These are phyloP conservation scores for Lumnitzera racemosa DNA, from an alignment of 345 rosid species.

Conservation along the genomic window DNA sequence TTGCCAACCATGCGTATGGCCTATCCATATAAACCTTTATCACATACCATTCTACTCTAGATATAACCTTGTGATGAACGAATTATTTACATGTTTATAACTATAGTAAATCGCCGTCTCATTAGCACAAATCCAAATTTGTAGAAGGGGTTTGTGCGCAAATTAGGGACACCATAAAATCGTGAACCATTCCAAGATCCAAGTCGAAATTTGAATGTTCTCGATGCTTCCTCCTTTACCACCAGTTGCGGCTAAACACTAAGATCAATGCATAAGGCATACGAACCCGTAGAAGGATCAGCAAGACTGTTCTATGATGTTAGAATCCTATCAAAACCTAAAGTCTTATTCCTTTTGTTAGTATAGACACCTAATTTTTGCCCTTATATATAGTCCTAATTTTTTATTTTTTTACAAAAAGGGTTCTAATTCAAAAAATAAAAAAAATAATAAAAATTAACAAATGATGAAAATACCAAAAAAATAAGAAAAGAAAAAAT, in stretches of 20 bases:
- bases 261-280: constrained; percentile 14
- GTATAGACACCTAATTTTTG: no score
- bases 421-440: no score
- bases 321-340: constrained; percentile 23
- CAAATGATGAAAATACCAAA: no score
- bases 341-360: constrained; percentile 19
- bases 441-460: no score
- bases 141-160: constrained; percentile 13
- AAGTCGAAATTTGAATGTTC: constrained; percentile 8
- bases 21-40: constrained; percentile 35
- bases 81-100: constrained; percentile 15
- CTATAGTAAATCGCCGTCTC: constrained; percentile 25
- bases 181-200: constrained; percentile 46
- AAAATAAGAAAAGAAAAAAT: no score
- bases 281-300: constrained; percentile 34
- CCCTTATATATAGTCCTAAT: no score
- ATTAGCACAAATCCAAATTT: constrained; percentile 17
- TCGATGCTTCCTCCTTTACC: constrained; percentile 10
- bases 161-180: constrained; percentile 31
- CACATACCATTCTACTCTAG: constrained; percentile 20
- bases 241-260: constrained; percentile 32
- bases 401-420: no score
- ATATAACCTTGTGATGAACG: constrained; percentile 21
- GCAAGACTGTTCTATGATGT: constrained; percentile 34
- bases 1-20: constrained; percentile 21